Percentiles rank a stretch among this genome's conserved stretches.
Evolutionary conservation across 2,329 filamentous ascomycete genomes (phyloP).

Genomic region (Akanthomyces muscarius): DNA sequence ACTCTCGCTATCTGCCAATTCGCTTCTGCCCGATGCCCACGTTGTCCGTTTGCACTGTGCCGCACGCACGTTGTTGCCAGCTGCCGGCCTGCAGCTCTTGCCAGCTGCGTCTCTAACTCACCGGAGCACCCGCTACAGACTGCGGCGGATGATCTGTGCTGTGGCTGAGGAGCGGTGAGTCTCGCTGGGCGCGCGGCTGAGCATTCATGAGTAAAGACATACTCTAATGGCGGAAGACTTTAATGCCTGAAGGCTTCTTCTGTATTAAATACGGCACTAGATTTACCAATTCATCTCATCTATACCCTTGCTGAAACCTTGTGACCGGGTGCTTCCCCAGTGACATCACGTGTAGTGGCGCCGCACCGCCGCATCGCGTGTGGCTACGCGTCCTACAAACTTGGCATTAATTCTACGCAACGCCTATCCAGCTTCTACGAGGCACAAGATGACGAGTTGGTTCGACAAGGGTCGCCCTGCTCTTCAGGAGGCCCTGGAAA

Average conservation of each 20-base stretch:
- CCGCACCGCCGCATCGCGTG: conserved; percentile 6
- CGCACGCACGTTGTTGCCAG: conserved; percentile 1
- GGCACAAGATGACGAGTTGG: conserved; percentile 36
- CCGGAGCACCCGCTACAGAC: not conserved
- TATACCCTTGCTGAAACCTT: not conserved
- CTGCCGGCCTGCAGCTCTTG: not conserved
- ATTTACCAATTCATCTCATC: conserved; percentile 4
- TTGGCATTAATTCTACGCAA: not conserved
- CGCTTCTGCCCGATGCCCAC: not conserved
- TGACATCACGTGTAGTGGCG: conserved; percentile 15
- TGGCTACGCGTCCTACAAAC: conserved; percentile 6
- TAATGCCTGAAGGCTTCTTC: too few relatives aligned
- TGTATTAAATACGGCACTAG: not conserved
- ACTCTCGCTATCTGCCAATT: not conserved
- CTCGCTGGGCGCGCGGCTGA: not conserved
- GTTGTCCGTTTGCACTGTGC: conserved; percentile 11
- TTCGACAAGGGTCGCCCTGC: conserved; percentile 36
- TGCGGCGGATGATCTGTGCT: not conserved
- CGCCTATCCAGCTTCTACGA: not conserved
- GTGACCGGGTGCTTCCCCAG: not conserved
- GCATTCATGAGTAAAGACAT: not conserved
- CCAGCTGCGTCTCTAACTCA: not conserved
- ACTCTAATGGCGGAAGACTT: not conserved
- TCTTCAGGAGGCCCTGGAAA: conserved; percentile 37
- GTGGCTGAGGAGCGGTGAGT: conserved; percentile 1